A percentile compares a stretch with the other conserved stretches of the same genome.
These are phyloP conservation scores for Micractinium conductrix DNA, from an alignment of 139 green algal species.

Conservation along the genomic window DNA sequence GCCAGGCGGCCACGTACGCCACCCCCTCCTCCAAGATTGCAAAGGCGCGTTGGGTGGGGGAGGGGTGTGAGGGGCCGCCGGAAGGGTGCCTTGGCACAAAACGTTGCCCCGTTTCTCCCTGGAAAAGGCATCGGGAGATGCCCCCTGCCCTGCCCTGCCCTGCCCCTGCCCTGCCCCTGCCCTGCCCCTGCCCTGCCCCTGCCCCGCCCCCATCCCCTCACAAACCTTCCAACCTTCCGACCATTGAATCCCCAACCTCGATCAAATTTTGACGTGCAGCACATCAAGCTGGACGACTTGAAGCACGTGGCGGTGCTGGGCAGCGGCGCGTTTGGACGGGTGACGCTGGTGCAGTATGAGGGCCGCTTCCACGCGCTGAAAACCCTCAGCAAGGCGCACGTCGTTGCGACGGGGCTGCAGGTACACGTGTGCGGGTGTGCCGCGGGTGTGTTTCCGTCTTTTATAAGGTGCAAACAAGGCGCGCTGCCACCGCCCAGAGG, in stretches of 20 bases:
- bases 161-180: not conserved
- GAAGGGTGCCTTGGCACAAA: not conserved
- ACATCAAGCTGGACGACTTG: conserved; percentile 62
- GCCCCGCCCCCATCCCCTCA: not conserved
- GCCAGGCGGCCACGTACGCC: conserved; percentile 41
- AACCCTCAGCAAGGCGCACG: conserved; percentile 81
- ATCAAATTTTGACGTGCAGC: no score
- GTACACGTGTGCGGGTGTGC: conserved; percentile 2
- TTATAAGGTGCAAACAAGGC: no score
- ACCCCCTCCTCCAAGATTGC: conserved; percentile 33
- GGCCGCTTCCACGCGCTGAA: conserved; percentile 82
- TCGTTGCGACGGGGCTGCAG: conserved; percentile 79
- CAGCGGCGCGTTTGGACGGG: conserved; percentile 86
- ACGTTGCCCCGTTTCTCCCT: no score
- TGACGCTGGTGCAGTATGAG: conserved; percentile 75
- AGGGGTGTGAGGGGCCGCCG: not conserved
- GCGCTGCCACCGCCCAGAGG: no score
- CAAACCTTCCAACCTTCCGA: no score
- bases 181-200: not conserved
- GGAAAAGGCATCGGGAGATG: no score
- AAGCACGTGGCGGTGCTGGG: conserved; percentile 80
- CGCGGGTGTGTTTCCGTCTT: no score
- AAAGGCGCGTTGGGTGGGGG: conserved; percentile 1
- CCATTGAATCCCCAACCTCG: no score
- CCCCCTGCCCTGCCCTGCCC: not conserved